Percentiles rank a stretch among this genome's conserved stretches.
These are phyloP conservation scores for Cercospora beticola DNA, from an alignment of 2,329 filamentous ascomycete species.

Conservation along the genomic window DNA sequence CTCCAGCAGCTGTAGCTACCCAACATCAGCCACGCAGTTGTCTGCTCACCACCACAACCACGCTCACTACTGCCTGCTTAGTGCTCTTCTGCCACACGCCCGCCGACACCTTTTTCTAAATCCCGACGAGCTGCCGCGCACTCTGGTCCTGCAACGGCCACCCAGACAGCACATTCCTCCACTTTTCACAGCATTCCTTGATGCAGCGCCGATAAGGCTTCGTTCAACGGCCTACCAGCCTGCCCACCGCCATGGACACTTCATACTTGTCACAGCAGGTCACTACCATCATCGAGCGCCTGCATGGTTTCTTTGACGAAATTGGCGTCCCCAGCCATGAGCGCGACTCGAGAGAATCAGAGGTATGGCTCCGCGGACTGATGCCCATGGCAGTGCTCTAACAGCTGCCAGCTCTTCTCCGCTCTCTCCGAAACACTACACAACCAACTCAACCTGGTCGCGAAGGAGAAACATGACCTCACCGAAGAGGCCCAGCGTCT, in stretches of 20 bases:
- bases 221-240: constrained; percentile 10
- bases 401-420: constrained; percentile 68
- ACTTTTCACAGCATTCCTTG: constrained; percentile 7
- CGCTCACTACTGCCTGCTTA: constrained; percentile 8
- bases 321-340: constrained; percentile 95
- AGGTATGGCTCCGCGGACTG: constrained; percentile 59
- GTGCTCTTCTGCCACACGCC: not conserved
- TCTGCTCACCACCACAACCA: not conserved
- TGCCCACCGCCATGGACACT: constrained; percentile 67
- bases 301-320: constrained; percentile 94
- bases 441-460: constrained; percentile 82
- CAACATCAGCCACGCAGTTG: constrained; percentile 5
- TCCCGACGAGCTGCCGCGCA: constrained; percentile 4
- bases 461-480: constrained; percentile 85
- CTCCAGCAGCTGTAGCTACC: not conserved
- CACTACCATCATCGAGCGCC: constrained; percentile 85
- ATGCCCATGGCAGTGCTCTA: constrained; percentile 12
- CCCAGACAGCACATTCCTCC: constrained; percentile 5
- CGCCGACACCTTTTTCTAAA: not conserved
- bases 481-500: constrained; percentile 85
- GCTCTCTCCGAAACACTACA: constrained; percentile 89
- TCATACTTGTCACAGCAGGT: constrained; percentile 93
- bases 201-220: constrained; percentile 10
- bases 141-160: constrained; percentile 1
- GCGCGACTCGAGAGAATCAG: constrained; percentile 81